Conservation (phyloP, 2,329 filamentous ascomycete genomes). For the Beauveria australis region DNA sequence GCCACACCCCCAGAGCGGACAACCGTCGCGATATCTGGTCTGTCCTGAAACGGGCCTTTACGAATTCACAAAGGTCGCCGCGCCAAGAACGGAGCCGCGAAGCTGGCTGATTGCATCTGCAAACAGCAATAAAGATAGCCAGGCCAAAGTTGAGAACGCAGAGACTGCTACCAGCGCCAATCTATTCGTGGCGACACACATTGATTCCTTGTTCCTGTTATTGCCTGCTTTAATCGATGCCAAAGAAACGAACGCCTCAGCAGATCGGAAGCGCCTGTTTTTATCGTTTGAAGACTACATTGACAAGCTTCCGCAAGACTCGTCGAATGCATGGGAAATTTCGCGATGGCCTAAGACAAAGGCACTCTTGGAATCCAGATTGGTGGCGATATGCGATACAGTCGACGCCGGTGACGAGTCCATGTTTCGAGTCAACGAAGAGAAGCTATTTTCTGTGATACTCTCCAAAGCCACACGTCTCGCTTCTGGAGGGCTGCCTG, state of each 20-base stretch:
- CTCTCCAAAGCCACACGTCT: conserved; percentile 65
- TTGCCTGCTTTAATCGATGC: conserved; percentile 58
- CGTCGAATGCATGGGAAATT: conserved; percentile 51
- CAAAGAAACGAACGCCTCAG: conserved; percentile 30
- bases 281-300: conserved; percentile 64
- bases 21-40: conserved; percentile 51
- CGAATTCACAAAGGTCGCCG: conserved; percentile 53
- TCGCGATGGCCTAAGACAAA: conserved; percentile 40
- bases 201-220: conserved; percentile 79
- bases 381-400: conserved; percentile 67
- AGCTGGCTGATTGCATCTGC: conserved; percentile 52
- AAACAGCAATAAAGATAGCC: neutral
- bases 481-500: conserved; percentile 56
- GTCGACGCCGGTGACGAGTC: conserved; percentile 76
- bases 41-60: conserved; percentile 55
- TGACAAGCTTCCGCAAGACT: conserved; percentile 48
- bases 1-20: conserved; percentile 48
- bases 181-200: conserved; percentile 72
- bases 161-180: conserved; percentile 57
- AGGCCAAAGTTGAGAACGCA: conserved; percentile 26
- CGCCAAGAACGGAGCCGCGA: conserved; percentile 43
- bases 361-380: conserved; percentile 51
- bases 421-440: conserved; percentile 73
- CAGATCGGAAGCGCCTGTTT: conserved; percentile 53
- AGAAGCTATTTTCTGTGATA: conserved; percentile 59